Percentiles rank a stretch among this genome's conserved stretches.
phyloP scores from a whole-genome alignment of 2,329 filamentous ascomycete species.

The Pseudomassariella vexata region DNA sequence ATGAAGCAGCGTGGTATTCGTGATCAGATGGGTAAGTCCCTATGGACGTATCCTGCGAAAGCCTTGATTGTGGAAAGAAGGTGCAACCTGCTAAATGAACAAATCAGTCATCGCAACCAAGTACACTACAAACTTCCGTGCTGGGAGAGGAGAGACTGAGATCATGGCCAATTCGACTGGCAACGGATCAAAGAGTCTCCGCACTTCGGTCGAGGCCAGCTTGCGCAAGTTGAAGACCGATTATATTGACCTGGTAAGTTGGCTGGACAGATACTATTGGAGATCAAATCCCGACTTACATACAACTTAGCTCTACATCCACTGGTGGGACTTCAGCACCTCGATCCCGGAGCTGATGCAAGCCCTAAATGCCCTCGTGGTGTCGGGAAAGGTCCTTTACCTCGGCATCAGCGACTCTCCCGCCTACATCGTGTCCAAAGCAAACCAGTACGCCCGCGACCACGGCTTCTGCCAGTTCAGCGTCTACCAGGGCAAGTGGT shows the following conservation, averaged over 20 bases:
- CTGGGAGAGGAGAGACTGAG: slow-evolving; percentile 30
- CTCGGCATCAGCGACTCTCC: slow-evolving; percentile 64
- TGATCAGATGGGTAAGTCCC: slow-evolving; percentile 52
- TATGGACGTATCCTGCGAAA: too few relatives aligned
- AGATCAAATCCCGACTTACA: too few relatives aligned
- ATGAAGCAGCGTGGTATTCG: slow-evolving; percentile 59
- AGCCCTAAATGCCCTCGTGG: slow-evolving; percentile 54
- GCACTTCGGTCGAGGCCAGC: slow-evolving; percentile 48
- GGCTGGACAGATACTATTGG: too few relatives aligned
- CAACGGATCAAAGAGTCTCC: slow-evolving; percentile 57
- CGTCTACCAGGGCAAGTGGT: slow-evolving; percentile 64
- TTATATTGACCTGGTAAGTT: slow-evolving; percentile 59
- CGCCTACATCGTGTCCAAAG: slow-evolving; percentile 62
- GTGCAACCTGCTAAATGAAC: too few relatives aligned
- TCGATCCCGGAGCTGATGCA: slow-evolving; percentile 65
- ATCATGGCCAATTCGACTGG: slow-evolving; percentile 50
- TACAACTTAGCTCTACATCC: slow-evolving; percentile 45
- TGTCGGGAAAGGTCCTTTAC: slow-evolving; percentile 58
- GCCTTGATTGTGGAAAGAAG: too few relatives aligned
- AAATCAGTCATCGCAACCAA: slow-evolving; percentile 68
- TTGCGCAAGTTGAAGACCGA: slow-evolving; percentile 57
- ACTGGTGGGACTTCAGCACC: slow-evolving; percentile 65
- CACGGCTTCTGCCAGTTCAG: slow-evolving; percentile 66
- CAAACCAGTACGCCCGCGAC: slow-evolving; percentile 63
- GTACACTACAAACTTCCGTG: slow-evolving; percentile 53